These are phyloP conservation scores for Tuber brumale DNA, from an alignment of 495 filamentous ascomycete species.

Conservation along the genomic window DNA sequence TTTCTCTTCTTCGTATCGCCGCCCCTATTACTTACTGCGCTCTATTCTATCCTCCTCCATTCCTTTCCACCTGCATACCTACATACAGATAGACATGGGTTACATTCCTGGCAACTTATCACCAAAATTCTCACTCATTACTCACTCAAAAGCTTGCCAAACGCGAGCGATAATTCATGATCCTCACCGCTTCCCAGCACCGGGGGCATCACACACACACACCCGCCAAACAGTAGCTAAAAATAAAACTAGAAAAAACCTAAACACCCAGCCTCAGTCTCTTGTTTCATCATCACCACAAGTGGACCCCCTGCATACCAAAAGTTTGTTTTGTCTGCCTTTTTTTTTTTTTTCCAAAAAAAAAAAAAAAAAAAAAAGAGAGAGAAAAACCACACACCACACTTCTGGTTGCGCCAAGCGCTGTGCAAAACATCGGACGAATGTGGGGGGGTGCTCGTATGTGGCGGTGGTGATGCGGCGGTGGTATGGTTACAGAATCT, in stretches of 20 bases:
- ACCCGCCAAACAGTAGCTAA: background rate
- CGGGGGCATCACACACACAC: background rate
- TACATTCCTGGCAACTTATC: background rate
- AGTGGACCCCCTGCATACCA: background rate
- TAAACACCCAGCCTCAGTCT: background rate
- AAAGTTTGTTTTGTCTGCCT: background rate
- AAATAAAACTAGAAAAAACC: background rate
- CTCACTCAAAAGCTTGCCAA: background rate
- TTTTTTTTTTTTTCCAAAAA: background rate
- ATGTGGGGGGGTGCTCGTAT: conserved; percentile 4
- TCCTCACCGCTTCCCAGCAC: background rate
- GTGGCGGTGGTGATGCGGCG: conserved; percentile 18
- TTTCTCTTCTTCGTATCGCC: conserved; percentile 9
- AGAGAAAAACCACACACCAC: background rate
- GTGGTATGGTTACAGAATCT: conserved; percentile 1
- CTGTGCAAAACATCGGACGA: conserved; percentile 34
- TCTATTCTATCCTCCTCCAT: background rate
- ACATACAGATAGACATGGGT: background rate
- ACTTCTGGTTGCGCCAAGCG: background rate
- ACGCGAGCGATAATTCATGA: background rate
- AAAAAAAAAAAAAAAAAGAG: too few species aligned
- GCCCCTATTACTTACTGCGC: conserved; percentile 5
- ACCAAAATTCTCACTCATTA: background rate
- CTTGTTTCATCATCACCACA: background rate
- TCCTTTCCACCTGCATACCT: background rate